Evolutionary conservation across 345 rosid genomes (phyloP), one percentile per base, ranked within the genome.

Genomic region (Pistacia vera): DNA sequence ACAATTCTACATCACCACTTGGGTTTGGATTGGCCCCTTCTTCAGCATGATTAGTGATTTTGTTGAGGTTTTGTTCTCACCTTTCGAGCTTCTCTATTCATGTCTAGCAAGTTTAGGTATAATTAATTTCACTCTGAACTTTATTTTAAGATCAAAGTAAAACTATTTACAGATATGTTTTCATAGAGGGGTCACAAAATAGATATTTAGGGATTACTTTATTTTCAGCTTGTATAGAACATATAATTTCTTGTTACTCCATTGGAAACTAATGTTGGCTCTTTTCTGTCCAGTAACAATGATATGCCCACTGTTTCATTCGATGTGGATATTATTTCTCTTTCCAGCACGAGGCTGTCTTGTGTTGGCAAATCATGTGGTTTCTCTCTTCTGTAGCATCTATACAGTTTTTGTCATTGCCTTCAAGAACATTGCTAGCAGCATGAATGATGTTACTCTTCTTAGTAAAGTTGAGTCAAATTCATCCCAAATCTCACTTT

Each of bases 31-130:
- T 33, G 61, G 68, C 67, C 79, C 79, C 38, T 48, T 76, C 5
- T 58, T 66, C 49, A 44, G 72, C 59, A 10, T 66, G 20, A 33
- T 75, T 10, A 22, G 60, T 18, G 66, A 57, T 4, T 44, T 75
- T 5, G 72, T 18, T 17, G 72, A 75, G 14, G 46, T 66, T 66
- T 46, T 75, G 56, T 25, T 75, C 58, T 66, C 78, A 75, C 72
- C 78, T 28, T 18, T 75, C 52, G 66, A 46, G 78, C 72, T 75
- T 66, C 72, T 75, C 36, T 75, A 67, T 58, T 66, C 71, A n/a
- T 66, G 8, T 17, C 30, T 75, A 20, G 58, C 16, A 4, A 44
- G 25, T 30, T 67, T 49, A 75, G 78, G 78, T 75, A 75, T 35
- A 57, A 35, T 18, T 11, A 35, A 70, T 17, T 52, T 70, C 65